Base-by-base conservation (phyloP, 2,329 filamentous ascomycete species). In the Arthrobotrys musiformis region DNA sequence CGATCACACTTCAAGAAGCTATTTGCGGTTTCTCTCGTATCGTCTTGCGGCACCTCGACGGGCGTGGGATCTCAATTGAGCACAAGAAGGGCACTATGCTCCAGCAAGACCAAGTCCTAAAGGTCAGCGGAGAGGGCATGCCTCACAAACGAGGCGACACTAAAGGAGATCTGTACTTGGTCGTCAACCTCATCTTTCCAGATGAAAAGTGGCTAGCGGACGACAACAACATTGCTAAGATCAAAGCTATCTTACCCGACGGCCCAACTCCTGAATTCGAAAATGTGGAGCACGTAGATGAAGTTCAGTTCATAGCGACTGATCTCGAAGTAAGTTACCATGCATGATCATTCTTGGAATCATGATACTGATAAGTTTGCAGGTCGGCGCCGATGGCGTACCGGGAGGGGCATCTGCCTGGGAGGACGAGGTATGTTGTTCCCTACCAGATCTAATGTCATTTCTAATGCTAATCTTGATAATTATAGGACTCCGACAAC, bases 61-160 rank as follows among this genome's bases (percentile, higher is more conserved):
- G 94, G 30, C 89, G 95, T 70, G 95, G 95, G 30, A 94, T 99
- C 74, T 88, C 91, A 72, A 86, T 99, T 54, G 88, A 90, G 67
- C 91, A 95, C 79, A 89, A 92, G 15, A 89, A 91, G 81, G 94
- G 94, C 80, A 91, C 94, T 83, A 87, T 98, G 62, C 85, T 99
- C 37, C 89, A 90, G 26, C 94, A 95, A 0, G 91, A 90, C 26
- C 92, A 99, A 82, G 89, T 94, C 6, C 87, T 99, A 81, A 97
- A 93, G 86, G 86, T 99, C 0, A 84, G 87, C 1, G 93, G 93
- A 26, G 95, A 99, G 85, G 95, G 95, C 76, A 99, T 99, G 95
- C 95, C 95, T 1, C 84, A 90, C 80, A 97, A 97, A 87, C 90
- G 90, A 70, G 92, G 91, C 79, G 95, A 99, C 42, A 82, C 85